phyloP scores from a whole-genome alignment of 2,329 filamentous ascomycete genomes.

The Fonsecaea monophora region DNA sequence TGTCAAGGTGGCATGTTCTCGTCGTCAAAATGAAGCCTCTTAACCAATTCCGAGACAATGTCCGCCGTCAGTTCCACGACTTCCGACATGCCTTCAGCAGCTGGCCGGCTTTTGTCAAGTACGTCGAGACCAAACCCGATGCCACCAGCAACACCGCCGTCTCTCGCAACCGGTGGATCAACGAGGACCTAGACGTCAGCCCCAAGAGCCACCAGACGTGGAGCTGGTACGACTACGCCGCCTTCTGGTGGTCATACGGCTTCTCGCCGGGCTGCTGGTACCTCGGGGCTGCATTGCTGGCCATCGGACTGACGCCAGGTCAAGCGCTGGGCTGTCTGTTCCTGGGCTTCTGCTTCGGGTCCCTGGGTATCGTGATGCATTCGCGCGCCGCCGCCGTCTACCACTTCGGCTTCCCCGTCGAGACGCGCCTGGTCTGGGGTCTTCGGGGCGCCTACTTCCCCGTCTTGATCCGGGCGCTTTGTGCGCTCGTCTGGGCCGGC shows the following conservation, averaged over 20 bases:
- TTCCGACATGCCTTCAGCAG: slow-evolving; percentile 26
- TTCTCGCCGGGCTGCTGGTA: slow-evolving; percentile 27
- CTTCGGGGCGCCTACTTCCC: slow-evolving; percentile 54
- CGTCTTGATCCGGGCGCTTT: slow-evolving; percentile 48
- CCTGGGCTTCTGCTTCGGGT: slow-evolving; percentile 47
- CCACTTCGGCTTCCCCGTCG: slow-evolving; percentile 53
- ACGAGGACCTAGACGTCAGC: slow-evolving; percentile 32
- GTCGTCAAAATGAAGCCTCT: slow-evolving; percentile 7
- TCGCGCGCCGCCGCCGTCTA: slow-evolving; percentile 45
- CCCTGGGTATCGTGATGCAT: slow-evolving; percentile 27
- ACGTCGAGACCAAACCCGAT: slow-evolving; percentile 22
- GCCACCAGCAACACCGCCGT: background rate
- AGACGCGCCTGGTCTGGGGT: slow-evolving; percentile 49
- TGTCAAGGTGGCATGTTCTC: background rate
- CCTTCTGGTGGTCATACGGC: slow-evolving; percentile 31
- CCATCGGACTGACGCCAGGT: slow-evolving; percentile 24
- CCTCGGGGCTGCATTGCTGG: slow-evolving; percentile 24
- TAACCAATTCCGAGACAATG: slow-evolving; percentile 11
- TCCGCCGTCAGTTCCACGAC: slow-evolving; percentile 11
- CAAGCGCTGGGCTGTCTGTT: slow-evolving; percentile 44
- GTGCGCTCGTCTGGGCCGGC: slow-evolving; percentile 12
- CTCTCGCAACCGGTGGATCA: slow-evolving; percentile 28
- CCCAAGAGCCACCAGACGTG: slow-evolving; percentile 22
- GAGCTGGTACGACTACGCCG: slow-evolving; percentile 31
- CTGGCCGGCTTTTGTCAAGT: slow-evolving; percentile 23